phyloP scores from a whole-genome alignment of 352 stramenopile genomes.

The Elongisporangium anandrum region DNA sequence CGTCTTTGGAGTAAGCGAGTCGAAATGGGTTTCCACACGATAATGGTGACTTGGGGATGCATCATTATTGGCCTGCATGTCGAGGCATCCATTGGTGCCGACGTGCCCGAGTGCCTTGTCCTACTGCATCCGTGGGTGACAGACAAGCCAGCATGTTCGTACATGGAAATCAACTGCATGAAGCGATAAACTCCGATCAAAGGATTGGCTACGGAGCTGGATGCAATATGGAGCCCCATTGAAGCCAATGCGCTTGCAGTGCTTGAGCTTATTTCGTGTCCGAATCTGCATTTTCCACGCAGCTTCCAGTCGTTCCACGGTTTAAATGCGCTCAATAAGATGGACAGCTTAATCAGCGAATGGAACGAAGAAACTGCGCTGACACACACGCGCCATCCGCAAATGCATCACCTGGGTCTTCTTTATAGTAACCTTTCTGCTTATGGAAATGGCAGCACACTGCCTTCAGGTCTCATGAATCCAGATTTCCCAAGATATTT shows the following conservation, averaged over 20 bases:
- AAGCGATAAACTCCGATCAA: slow-evolving; percentile 15
- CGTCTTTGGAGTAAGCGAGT: background rate
- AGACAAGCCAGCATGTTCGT: slow-evolving; percentile 7
- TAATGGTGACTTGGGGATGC: background rate
- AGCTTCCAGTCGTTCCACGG: slow-evolving; percentile 6
- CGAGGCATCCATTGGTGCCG: background rate
- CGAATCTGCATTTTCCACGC: no score
- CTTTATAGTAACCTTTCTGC: slow-evolving; percentile 10
- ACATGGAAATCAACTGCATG: slow-evolving; percentile 11
- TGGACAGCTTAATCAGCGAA: slow-evolving; percentile 10
- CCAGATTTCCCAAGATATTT: slow-evolving; percentile 3
- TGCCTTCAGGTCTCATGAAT: slow-evolving; percentile 4
- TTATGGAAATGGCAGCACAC: background rate
- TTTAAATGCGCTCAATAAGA: slow-evolving; percentile 21
- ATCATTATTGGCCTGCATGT: slow-evolving; percentile 3
- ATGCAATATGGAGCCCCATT: slow-evolving; percentile 4
- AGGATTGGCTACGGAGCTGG: background rate
- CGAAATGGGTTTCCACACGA: background rate
- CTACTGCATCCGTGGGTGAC: slow-evolving; percentile 9
- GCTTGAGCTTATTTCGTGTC: slow-evolving; percentile 17
- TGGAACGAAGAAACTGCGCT: slow-evolving; percentile 12
- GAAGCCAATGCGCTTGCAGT: slow-evolving; percentile 11
- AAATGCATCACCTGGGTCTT: slow-evolving; percentile 16
- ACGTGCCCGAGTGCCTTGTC: background rate
- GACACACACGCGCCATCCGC: background rate